A percentile compares a stretch with the other conserved stretches of the same genome.
phyloP scores from a whole-genome alignment of 345 rosid genomes.

The Camelina neglecta region DNA sequence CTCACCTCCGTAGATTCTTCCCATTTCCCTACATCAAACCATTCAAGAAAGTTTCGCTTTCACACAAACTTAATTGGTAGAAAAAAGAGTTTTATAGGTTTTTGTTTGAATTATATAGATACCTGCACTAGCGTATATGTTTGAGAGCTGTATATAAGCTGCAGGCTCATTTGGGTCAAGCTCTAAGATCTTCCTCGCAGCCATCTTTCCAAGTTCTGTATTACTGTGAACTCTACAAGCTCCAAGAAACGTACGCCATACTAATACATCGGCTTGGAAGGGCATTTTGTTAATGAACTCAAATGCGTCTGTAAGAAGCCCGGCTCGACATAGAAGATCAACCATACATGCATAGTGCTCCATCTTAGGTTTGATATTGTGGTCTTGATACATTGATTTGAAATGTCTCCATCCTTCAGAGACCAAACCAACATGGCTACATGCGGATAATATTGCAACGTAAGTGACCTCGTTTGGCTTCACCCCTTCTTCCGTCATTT shows the following conservation, averaged over 20 bases:
- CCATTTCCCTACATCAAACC: constrained; percentile 54
- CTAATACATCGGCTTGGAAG: constrained; percentile 52
- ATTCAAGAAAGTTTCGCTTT: background rate
- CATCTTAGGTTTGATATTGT: constrained; percentile 66
- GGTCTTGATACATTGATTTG: constrained; percentile 60
- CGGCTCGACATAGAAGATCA: constrained; percentile 71
- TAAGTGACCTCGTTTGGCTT: constrained; percentile 71
- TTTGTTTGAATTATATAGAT: constrained; percentile 6
- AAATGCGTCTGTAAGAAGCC: constrained; percentile 59
- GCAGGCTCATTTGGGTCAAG: constrained; percentile 70
- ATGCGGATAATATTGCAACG: constrained; percentile 69
- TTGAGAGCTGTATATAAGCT: constrained; percentile 69
- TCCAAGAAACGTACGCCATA: constrained; percentile 80
- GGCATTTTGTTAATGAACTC: constrained; percentile 69
- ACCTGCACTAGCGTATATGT: constrained; percentile 65
- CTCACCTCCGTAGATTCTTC: constrained; percentile 58
- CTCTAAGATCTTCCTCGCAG: constrained; percentile 67
- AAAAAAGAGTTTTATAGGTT: background rate
- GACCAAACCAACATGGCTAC: constrained; percentile 78
- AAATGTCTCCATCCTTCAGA: constrained; percentile 69
- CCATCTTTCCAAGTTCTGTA: constrained; percentile 59
- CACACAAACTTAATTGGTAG: background rate
- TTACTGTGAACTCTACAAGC: constrained; percentile 67
- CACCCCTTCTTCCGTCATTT: constrained; percentile 53
- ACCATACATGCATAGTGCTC: constrained; percentile 88